Base-by-base conservation (phyloP, 257 asterid genomes). In the Oldenlandia corymbosa region DNA sequence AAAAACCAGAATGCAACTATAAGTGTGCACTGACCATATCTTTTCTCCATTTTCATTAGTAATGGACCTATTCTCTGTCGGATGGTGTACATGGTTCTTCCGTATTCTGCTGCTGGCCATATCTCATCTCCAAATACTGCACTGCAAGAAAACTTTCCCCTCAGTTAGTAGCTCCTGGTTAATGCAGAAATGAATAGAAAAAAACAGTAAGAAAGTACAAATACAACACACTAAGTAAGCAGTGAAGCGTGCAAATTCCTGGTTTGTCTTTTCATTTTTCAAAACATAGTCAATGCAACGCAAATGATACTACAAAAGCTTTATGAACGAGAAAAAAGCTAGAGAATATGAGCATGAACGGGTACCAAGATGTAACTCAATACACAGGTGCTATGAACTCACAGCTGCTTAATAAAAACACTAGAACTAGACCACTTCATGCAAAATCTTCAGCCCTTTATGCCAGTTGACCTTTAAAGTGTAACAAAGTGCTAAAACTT, bases 71-170 rank as follows among this genome's bases (percentile, higher is more conserved):
- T 71, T 76, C 98, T 79, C 63, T 86, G 95, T 30, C 94, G 80
- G 36, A 91, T 91, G 72, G 96, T 86, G 50, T 91, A 91, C 98
- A 91, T 91, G 59, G 98, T 91, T 83, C 98, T 76, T 50, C 98
- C 98, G 66, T 91, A 91, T 75, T 91, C 98, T 70, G 96, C 98
- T 52, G 98, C 95, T 34, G 95, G 98, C 98, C 98, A 91, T 71
- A 88, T 91, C 71, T 91, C 96, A 21, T 85, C 91, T 72, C 96
- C 98, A 71, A 91, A 91, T 65, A 91, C 95, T 81, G 98, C 98
- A 89, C 98, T 91, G 94, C 79, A 80, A 65, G 54, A 51, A 62
- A 67, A 27, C 70, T 37, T 58, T 45, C 51, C 24, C 42, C n/a
- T 24, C 13, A 5, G 18, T 36, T 37, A 27, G 41, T 39, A 14